phyloP scores from a whole-genome alignment of 352 stramenopile species.

The Pythium vanterpoolii region DNA sequence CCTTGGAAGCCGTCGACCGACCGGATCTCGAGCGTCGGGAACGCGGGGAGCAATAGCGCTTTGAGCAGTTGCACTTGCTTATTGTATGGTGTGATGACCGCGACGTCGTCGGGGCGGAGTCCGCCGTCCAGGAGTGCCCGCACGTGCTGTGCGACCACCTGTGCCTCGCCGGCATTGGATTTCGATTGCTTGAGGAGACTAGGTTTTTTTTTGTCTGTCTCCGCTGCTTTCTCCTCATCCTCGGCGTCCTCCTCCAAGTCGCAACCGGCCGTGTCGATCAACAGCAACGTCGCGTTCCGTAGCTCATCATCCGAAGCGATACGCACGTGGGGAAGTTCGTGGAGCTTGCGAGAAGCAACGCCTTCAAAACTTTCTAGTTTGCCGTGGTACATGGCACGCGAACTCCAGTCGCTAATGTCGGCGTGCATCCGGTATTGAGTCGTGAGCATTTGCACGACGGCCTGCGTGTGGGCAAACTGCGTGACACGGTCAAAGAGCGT shows the following conservation, averaged over 20 bases:
- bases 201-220: too few relatives aligned
- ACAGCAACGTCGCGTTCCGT: constrained; percentile 74
- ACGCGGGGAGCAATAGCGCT: constrained; percentile 65
- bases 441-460: constrained; percentile 91
- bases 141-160: constrained; percentile 83
- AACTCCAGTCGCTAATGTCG: constrained; percentile 95
- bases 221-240: constrained; percentile 12
- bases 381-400: constrained; percentile 92
- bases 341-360: constrained; percentile 79
- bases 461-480: constrained; percentile 40
- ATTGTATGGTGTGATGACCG: constrained; percentile 98
- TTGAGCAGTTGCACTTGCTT: constrained; percentile 95
- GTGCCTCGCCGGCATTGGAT: constrained; percentile 76
- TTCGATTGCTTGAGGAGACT: constrained; percentile 52
- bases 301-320: constrained; percentile 58
- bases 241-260: constrained; percentile 85
- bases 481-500: constrained; percentile 97
- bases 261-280: constrained; percentile 95
- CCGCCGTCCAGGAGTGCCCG: constrained; percentile 77
- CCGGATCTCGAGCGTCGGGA: constrained; percentile 81
- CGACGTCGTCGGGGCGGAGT: constrained; percentile 89
- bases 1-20: constrained; percentile 98
- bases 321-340: constrained; percentile 67
- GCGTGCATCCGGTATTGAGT: constrained; percentile 98
- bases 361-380: constrained; percentile 65